phyloP scores from a whole-genome alignment of 2,329 filamentous ascomycete species.

The Paraphaeosphaeria sporulosa region DNA sequence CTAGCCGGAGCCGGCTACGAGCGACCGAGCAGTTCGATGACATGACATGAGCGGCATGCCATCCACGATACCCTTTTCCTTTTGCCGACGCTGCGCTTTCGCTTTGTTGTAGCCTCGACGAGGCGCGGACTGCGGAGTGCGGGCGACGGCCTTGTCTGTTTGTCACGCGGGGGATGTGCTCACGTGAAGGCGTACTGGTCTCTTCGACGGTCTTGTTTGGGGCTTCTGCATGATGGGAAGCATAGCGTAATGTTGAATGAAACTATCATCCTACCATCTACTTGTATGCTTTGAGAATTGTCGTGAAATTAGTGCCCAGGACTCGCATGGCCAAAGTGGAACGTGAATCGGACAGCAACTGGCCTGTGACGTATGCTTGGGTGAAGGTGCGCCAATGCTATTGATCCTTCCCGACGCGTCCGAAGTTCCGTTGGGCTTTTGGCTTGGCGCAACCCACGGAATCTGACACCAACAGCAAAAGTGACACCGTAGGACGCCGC shows the following conservation, averaged over 20 bases:
- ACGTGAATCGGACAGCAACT: not conserved
- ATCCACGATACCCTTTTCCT: slow-evolving; percentile 46
- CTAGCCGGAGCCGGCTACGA: slow-evolving; percentile 56
- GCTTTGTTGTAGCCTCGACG: not conserved
- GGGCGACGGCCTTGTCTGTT: slow-evolving; percentile 1
- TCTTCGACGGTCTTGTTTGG: slow-evolving; percentile 7
- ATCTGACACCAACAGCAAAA: slow-evolving; percentile 16
- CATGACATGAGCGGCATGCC: slow-evolving; percentile 18
- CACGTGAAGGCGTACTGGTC: slow-evolving; percentile 12
- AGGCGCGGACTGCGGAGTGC: not conserved
- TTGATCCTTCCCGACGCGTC: too few relatives aligned
- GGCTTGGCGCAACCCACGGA: slow-evolving; percentile 18
- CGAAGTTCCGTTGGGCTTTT: not conserved
- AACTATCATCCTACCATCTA: not conserved
- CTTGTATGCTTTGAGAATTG: not conserved
- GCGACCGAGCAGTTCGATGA: slow-evolving; percentile 17
- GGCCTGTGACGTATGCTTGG: not conserved
- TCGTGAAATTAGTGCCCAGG: too few relatives aligned
- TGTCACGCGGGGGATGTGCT: slow-evolving; percentile 1
- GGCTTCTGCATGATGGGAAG: slow-evolving; percentile 6
- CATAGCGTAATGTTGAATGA: slow-evolving; percentile 17
- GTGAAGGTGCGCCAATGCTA: too few relatives aligned
- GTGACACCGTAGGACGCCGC: slow-evolving; percentile 17
- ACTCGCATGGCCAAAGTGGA: not conserved
- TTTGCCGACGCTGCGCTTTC: slow-evolving; percentile 8